Evolutionary conservation across 495 filamentous ascomycete genomes (phyloP).

Genomic region (Cairneyella variabilis): DNA sequence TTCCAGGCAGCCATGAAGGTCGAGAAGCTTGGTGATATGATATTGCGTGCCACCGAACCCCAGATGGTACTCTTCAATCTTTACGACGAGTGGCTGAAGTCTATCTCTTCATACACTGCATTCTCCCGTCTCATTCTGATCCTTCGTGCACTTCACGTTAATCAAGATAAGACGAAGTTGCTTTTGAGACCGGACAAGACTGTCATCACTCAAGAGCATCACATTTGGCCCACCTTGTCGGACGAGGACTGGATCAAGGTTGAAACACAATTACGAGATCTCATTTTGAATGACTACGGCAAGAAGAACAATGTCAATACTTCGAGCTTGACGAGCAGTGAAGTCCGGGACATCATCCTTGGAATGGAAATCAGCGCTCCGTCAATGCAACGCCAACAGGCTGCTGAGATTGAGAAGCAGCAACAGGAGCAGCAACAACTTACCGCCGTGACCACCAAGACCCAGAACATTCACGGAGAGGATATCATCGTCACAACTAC

Average conservation of each 20-base stretch:
- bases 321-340: constrained; percentile 89
- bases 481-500: constrained; percentile 98
- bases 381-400: constrained; percentile 97
- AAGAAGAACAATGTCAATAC: constrained; percentile 99
- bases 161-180: constrained; percentile 97
- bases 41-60: constrained; percentile 92
- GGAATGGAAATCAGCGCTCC: constrained; percentile 99
- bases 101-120: constrained; percentile 96
- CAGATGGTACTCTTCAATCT: constrained; percentile 99
- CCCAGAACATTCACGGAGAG: constrained; percentile 95
- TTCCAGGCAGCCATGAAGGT: constrained; percentile 99
- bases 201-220: constrained; percentile 97
- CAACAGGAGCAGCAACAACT: constrained; percentile 95
- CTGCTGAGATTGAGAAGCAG: constrained; percentile 98
- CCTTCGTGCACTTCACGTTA: constrained; percentile 93
- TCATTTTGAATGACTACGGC: constrained; percentile 97
- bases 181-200: constrained; percentile 97
- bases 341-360: constrained; percentile 97
- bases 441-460: constrained; percentile 97
- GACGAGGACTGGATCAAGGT: constrained; percentile 99
- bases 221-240: constrained; percentile 93
- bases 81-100: constrained; percentile 99
- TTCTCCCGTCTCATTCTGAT: constrained; percentile 97
- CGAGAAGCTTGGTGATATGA: constrained; percentile 99
- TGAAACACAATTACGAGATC: constrained; percentile 89